Conservation (phyloP, 164 flowering plant species). For the Magnolia changhungtana region DNA sequence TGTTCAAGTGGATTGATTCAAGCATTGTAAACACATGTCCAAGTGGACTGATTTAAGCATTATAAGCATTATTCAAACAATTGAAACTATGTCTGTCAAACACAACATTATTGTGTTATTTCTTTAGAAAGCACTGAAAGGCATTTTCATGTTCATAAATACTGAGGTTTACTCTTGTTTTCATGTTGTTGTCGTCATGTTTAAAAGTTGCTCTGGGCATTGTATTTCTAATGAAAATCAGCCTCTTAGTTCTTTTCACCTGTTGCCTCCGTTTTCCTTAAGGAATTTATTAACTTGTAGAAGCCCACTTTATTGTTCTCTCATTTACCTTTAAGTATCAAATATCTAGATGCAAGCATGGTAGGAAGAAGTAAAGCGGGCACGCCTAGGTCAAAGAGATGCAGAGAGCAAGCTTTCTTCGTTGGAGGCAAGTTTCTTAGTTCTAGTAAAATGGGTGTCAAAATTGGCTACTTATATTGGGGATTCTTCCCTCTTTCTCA, state of each 20-base stretch:
- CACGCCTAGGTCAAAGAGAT: no score
- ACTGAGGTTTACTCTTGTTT: background rate
- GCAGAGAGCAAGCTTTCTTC: no score
- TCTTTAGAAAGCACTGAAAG: background rate
- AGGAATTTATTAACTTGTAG: background rate
- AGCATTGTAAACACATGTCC: no score
- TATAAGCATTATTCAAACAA: background rate
- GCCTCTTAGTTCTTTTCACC: background rate
- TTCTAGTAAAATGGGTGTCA: no score
- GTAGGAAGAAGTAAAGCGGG: no score
- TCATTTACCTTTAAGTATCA: slow-evolving; percentile 4
- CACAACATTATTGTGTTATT: background rate
- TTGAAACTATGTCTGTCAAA: background rate
- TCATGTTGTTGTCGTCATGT: background rate
- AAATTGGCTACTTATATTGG: no score
- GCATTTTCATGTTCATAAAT: background rate
- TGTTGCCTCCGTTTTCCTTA: background rate
- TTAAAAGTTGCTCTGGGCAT: background rate
- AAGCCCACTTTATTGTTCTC: background rate
- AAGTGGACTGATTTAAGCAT: no score
- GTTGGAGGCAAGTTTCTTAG: no score
- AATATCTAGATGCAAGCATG: no score
- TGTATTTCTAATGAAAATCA: background rate
- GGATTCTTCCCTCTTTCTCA: no score
- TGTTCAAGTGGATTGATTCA: no score